phyloP scores from a whole-genome alignment of 176 grass and related monocot species.

The Luzula sylvatica region DNA sequence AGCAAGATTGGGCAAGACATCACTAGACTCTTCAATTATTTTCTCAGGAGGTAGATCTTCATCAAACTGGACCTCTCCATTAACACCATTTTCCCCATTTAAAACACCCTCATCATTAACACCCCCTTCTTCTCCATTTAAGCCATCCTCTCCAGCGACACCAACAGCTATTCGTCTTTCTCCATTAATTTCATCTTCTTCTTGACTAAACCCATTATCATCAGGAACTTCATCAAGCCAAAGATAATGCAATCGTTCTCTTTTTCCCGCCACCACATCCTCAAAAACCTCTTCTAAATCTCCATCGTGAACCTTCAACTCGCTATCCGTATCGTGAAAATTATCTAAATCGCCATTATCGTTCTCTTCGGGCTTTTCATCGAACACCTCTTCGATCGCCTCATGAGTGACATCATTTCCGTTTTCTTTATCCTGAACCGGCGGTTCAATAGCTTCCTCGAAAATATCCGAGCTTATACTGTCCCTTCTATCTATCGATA shows the following conservation, averaged over 20 bases:
- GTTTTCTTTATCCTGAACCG: conserved; percentile 7
- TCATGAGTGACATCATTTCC: conserved; percentile 6
- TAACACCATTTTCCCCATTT: conserved; percentile 1
- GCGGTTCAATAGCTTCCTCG: conserved; percentile 7
- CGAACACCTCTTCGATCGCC: background rate
- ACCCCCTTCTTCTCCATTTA: conserved; percentile 12
- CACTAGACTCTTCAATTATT: conserved; percentile 12
- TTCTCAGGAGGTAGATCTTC: conserved; percentile 9
- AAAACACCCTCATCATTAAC: background rate
- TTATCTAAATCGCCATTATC: conserved; percentile 1
- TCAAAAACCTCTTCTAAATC: conserved; percentile 6
- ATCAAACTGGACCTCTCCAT: conserved; percentile 1
- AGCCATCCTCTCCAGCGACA: background rate
- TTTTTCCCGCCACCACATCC: too few relatives aligned
- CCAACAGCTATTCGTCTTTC: background rate
- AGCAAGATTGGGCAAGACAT: background rate
- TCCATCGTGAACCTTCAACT: background rate
- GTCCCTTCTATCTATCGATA: background rate
- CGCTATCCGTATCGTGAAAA: conserved; percentile 11
- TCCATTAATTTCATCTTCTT: background rate
- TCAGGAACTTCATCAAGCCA: too few relatives aligned
- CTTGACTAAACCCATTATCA: background rate
- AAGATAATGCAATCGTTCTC: too few relatives aligned
- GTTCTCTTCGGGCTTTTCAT: background rate
- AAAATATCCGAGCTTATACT: background rate